Evolutionary conservation across 2,329 filamentous ascomycete species (phyloP), one percentile per base, ranked within the genome.

Genomic region (Monosporascus sp.): DNA sequence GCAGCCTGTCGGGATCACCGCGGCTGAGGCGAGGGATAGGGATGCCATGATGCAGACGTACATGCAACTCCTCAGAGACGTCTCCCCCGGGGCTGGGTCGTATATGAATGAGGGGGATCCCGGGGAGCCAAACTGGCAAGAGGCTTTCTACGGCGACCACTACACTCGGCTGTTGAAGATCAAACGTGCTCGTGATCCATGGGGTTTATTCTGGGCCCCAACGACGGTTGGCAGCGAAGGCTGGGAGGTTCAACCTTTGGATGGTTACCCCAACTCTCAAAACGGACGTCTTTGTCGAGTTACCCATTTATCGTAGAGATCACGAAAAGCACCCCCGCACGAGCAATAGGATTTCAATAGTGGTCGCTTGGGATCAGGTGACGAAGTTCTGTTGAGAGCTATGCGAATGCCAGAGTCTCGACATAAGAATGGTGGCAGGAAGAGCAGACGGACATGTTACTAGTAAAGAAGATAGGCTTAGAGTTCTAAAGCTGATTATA

Each of bases 51-150:
- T 69, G 60, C 53, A 60, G 22, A 51, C 41, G 37, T 62, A 61
- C 44, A 62, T 63, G 63, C 52, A 55, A 22, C 47, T 63, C 24
- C 57, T 73, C 17, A 64, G 70, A 20, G 64, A 58, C 5, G 65
- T 66, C 3, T 70, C 75, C 2, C 74, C 75, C 1, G 71, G 68
- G 0, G 65, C 66, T 5, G 76, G 77, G 3, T 68, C 74, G 3
- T 80, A 80, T 55, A 68, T 78, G 68, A 80, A 80, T 55, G 80
- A 84, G 68, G 77, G 73, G 0, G 75, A 82, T 60, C 76, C 76
- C 27, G 69, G 70, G 47, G 71, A 80, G 63, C 72, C 71, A 2
- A 59, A 77, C 51, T 81, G 70, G 60, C 68, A 78, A 61, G 59
- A 74, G 38, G 66, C 62, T 2, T 80, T 80, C 63, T 81, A 70